Evolutionary conservation across 2,329 filamentous ascomycete species (phyloP).

Genomic region (Lachnellula suecica): DNA sequence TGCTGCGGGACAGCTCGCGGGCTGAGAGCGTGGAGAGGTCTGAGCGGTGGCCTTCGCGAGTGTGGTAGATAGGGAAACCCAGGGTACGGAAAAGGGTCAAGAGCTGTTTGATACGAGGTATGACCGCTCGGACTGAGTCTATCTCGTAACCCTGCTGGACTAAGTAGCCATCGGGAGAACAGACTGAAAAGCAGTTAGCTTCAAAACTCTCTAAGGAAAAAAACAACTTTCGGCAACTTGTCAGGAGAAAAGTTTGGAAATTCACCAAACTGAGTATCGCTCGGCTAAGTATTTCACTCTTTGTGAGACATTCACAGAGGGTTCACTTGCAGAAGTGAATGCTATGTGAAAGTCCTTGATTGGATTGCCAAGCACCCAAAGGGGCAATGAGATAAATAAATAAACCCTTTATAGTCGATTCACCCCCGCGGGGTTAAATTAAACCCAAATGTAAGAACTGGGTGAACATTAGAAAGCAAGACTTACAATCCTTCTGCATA

Average conservation of each 20-base stretch:
- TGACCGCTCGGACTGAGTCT: constrained; percentile 39
- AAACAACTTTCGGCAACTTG: neutral
- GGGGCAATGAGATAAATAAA: no score
- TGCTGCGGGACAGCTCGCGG: constrained; percentile 52
- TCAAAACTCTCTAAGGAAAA: neutral
- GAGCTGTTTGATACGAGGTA: constrained; percentile 41
- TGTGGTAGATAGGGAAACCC: constrained; percentile 46
- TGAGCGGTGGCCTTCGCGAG: constrained; percentile 52
- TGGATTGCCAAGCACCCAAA: no score
- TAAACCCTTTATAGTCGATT: no score
- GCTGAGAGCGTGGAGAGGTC: constrained; percentile 55
- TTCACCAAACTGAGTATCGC: no score
- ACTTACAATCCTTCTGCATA: constrained; percentile 52
- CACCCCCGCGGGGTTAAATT: neutral
- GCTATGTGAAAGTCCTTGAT: neutral
- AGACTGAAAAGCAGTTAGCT: constrained; percentile 32
- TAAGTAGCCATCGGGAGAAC: constrained; percentile 48
- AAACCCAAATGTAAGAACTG: no score
- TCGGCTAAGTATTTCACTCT: no score
- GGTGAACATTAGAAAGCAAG: no score
- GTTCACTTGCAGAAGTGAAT: neutral
- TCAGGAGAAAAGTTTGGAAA: no score
- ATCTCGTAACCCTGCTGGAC: constrained; percentile 45
- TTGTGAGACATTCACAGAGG: no score
- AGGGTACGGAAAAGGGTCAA: constrained; percentile 41